Conservation (phyloP, 768 basidiomycete species). For the Boletus pseudopeckii region DNA sequence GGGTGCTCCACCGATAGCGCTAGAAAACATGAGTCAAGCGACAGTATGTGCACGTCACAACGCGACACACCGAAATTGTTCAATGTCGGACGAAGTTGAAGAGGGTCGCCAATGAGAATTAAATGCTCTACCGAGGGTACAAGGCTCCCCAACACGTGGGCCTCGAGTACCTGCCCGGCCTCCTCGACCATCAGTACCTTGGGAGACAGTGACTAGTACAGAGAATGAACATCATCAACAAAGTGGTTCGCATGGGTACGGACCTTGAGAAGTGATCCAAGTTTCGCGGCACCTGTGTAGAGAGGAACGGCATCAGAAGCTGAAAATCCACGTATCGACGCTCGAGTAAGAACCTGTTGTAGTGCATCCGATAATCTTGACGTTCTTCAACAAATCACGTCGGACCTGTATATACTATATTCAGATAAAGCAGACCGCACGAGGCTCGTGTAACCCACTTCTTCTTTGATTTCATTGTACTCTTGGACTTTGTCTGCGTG, state of each 20-base stretch:
- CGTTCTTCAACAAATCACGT: slow-evolving; percentile 47
- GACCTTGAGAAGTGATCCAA: slow-evolving; percentile 56
- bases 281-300: slow-evolving; percentile 64
- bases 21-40: slow-evolving; percentile 24
- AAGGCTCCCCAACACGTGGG: slow-evolving; percentile 64
- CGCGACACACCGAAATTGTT: slow-evolving; percentile 53
- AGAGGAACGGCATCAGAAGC: background rate
- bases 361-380: slow-evolving; percentile 72
- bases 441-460: slow-evolving; percentile 39
- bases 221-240: background rate
- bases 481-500: slow-evolving; percentile 39
- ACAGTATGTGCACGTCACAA: background rate
- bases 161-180: slow-evolving; percentile 79
- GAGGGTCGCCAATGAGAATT: slow-evolving; percentile 78
- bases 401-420: slow-evolving; percentile 40
- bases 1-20: slow-evolving; percentile 66
- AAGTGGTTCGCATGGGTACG: background rate
- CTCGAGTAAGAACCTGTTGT: slow-evolving; percentile 61
- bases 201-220: slow-evolving; percentile 55
- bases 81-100: slow-evolving; percentile 67
- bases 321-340: background rate
- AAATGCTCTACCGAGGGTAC: slow-evolving; percentile 68
- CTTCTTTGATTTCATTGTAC: slow-evolving; percentile 44
- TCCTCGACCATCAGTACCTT: slow-evolving; percentile 72
- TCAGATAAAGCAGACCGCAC: background rate